Evolutionary conservation across 1,139 yeast species (phyloP).

Genomic region (Magnusiomyces fungicola): DNA sequence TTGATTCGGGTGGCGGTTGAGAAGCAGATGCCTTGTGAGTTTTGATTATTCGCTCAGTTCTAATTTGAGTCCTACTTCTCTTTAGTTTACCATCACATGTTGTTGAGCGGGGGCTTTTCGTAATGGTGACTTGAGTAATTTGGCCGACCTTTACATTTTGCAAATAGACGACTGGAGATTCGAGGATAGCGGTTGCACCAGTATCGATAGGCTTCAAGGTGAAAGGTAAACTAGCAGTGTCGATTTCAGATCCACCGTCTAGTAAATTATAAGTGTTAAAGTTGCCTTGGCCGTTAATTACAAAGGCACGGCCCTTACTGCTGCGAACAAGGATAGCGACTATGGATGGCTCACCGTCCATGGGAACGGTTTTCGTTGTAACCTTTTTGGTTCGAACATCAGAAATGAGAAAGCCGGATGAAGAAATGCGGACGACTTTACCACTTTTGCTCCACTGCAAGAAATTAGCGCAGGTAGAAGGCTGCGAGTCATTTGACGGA

Average conservation of each 20-base stretch:
- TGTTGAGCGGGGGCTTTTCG: background rate
- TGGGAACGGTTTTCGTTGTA: slow-evolving; percentile 5
- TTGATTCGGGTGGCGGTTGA: background rate
- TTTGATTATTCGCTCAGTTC: background rate
- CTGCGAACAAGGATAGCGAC: slow-evolving; percentile 10
- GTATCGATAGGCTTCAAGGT: background rate
- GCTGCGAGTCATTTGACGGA: slow-evolving; percentile 9
- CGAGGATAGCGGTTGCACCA: slow-evolving; percentile 9
- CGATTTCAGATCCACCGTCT: slow-evolving; percentile 7
- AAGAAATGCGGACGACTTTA: slow-evolving; percentile 12
- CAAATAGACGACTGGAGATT: slow-evolving; percentile 14
- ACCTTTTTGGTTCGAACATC: slow-evolving; percentile 16
- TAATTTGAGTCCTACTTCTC: background rate
- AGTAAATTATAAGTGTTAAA: slow-evolving; percentile 8
- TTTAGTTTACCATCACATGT: background rate
- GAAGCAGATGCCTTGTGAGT: background rate
- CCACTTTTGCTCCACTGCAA: slow-evolving; percentile 17
- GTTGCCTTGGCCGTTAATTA: slow-evolving; percentile 5
- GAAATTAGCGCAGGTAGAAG: slow-evolving; percentile 9
- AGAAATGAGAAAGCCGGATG: slow-evolving; percentile 10
- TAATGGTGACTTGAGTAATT: slow-evolving; percentile 6
- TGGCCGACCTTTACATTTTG: slow-evolving; percentile 8
- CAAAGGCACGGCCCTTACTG: slow-evolving; percentile 11
- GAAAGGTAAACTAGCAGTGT: slow-evolving; percentile 6
- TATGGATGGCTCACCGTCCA: slow-evolving; percentile 9